A percentile compares a stretch with the other conserved stretches of the same genome.
phyloP scores from a whole-genome alignment of 225 moss, liverwort and hornwort species.

The Physcomitrium patens region DNA sequence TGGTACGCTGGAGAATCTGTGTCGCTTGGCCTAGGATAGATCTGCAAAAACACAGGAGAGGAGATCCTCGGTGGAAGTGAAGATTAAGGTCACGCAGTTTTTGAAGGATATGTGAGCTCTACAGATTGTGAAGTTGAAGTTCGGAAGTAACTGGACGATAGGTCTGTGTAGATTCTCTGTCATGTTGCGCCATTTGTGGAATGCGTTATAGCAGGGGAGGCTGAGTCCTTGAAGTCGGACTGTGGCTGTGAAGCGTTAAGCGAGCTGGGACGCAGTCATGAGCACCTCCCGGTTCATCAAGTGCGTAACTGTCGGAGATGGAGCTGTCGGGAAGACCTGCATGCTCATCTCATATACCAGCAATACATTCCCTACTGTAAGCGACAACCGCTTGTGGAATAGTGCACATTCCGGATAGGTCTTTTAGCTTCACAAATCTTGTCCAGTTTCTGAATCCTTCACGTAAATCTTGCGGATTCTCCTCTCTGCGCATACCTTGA shows the following conservation, averaged over 20 bases:
- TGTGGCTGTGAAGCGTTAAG: constrained; percentile 29
- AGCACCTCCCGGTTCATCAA: constrained; percentile 99
- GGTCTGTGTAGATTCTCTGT: constrained; percentile 51
- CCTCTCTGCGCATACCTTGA: neutral
- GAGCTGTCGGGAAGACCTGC: constrained; percentile 99
- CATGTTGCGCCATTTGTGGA: constrained; percentile 53
- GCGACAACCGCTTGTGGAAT: constrained; percentile 31
- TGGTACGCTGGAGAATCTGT: constrained; percentile 27
- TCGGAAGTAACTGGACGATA: constrained; percentile 19
- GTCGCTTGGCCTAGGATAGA: constrained; percentile 40
- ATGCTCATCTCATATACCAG: constrained; percentile 99
- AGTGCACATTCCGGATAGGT: constrained; percentile 18
- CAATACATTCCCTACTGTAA: constrained; percentile 99
- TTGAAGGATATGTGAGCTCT: constrained; percentile 35
- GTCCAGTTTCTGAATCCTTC: neutral
- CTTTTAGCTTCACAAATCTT: constrained; percentile 5
- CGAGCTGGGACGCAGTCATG: constrained; percentile 70
- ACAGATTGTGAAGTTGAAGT: constrained; percentile 21
- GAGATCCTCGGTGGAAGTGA: constrained; percentile 29
- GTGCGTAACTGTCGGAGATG: constrained; percentile 99
- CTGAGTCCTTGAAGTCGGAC: constrained; percentile 45
- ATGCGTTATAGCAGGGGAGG: constrained; percentile 55
- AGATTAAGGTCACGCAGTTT: constrained; percentile 24
- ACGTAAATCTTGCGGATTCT: neutral
- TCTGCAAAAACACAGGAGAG: constrained; percentile 12